phyloP scores from a whole-genome alignment of 2,329 filamentous ascomycete species.

The Sarocladiaceae sp. region DNA sequence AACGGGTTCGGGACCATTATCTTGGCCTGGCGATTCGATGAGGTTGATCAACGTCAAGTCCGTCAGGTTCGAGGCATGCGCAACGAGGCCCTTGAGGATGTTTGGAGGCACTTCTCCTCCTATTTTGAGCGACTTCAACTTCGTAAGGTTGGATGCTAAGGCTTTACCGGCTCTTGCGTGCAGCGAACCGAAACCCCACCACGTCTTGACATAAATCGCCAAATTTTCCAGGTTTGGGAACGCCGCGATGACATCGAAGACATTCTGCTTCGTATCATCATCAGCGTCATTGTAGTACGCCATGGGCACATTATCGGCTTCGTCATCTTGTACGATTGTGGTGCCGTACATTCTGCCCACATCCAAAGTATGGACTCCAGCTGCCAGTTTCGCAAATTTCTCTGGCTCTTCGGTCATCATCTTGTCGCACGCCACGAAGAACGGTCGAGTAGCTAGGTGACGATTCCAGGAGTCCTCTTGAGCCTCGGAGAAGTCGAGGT shows the following conservation, averaged over 20 bases:
- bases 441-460: neutral
- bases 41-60: conserved; percentile 14
- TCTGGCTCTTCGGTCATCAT: neutral
- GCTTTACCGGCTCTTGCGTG: conserved; percentile 24
- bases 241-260: neutral
- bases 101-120: conserved; percentile 9
- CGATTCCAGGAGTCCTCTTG: neutral
- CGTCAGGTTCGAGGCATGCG: neutral
- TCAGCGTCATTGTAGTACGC: neutral
- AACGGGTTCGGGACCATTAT: neutral
- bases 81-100: neutral
- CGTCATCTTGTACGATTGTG: neutral
- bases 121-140: conserved; percentile 31
- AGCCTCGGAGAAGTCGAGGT: neutral
- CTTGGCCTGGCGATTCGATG: neutral
- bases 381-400: neutral
- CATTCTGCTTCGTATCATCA: neutral
- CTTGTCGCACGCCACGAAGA: neutral
- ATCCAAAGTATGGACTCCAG: neutral
- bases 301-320: neutral
- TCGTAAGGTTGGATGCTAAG: conserved; percentile 1
- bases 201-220: neutral
- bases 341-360: neutral
- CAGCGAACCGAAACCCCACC: conserved; percentile 13
- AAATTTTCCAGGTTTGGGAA: neutral